phyloP scores from a whole-genome alignment of 768 basidiomycete genomes.

The Crucibulum laeve region DNA sequence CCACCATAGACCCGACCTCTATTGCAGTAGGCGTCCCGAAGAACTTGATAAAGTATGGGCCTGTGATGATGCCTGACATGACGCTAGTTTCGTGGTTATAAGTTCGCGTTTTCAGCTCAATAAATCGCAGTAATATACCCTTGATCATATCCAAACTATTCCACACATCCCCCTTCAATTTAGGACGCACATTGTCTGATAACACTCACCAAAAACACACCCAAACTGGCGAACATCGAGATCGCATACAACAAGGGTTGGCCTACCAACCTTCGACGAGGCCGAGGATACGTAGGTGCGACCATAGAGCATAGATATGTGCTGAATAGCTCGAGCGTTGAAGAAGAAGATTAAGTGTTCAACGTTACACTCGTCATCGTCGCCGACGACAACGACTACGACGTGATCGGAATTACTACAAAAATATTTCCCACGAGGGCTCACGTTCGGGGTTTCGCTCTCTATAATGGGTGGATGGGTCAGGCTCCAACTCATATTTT shows the following conservation, averaged over 20 bases:
- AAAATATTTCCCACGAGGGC: no score
- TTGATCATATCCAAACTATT: conserved; percentile 80
- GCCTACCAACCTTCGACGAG: conserved; percentile 56
- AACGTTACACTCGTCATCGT: neutral
- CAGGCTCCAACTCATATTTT: no score
- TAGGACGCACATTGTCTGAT: neutral
- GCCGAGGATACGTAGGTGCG: conserved; percentile 21
- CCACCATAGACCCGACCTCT: conserved; percentile 82
- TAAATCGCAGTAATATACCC: conserved; percentile 38
- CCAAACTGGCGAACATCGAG: conserved; percentile 71
- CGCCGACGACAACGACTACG: no score
- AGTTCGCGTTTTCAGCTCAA: conserved; percentile 4
- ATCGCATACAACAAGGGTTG: conserved; percentile 67
- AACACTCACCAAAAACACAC: conserved; percentile 68
- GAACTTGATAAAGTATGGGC: conserved; percentile 71
- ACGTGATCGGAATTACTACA: no score
- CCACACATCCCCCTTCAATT: no score
- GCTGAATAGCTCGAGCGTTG: neutral
- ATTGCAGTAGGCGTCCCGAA: conserved; percentile 68
- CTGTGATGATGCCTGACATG: conserved; percentile 84
- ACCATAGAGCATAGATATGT: conserved; percentile 9
- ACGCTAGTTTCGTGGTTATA: conserved; percentile 39
- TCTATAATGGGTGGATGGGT: no score
- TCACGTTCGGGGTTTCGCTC: no score
- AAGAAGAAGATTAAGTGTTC: neutral